Base-by-base conservation (phyloP, 2,329 filamentous ascomycete genomes). In the Verticillium dahliae region DNA sequence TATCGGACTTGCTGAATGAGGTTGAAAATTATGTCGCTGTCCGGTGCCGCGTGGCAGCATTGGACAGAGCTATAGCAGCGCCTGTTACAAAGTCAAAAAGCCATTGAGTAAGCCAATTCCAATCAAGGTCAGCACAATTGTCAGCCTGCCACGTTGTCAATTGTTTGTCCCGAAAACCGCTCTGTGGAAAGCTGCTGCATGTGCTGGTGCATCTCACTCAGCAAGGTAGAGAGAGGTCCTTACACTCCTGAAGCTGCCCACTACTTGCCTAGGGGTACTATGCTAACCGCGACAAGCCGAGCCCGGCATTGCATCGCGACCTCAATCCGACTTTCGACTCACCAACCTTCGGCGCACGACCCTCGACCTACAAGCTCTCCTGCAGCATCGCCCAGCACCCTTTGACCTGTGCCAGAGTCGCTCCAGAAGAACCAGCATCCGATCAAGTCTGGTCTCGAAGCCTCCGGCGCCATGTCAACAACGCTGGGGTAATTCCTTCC, bases 381-480 rank as follows among this genome's bases (percentile, higher is more conserved):
- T 9, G 7, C n/a, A 22, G 18, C 13, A 37, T 52, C 45, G 45
- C 45, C 18, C 45, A 22, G 18, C 10, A n/a, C 22, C 9, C 45
- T 52, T 11, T 18, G 45, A 52, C 45, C 45, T 52, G 45, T 22
- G 45, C 45, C 45, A n/a, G 45, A 52, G 22, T 52, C 18, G 45
- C 45, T 52, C 45, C 45, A 18, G 45, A 52, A 52, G 22, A 18
- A 52, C 45, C 18, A 52, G 45, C 7, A 22, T 13, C 45, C 9
- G n/a, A 52, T 52, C 45, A 22, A 52, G 6, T 18, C 45, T 52
- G 45, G 18, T 55, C 65, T 62, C 61, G 45, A 52, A 52, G 45
- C 45, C 22, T 52, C 45, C 37, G 61, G 56, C 60, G 65, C 58
- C 52, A 85, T 85, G 83, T 76, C 83, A 56, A 85, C 83, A 64